phyloP scores from a whole-genome alignment of 257 asterid genomes.

The Gardenia jasminoides region DNA sequence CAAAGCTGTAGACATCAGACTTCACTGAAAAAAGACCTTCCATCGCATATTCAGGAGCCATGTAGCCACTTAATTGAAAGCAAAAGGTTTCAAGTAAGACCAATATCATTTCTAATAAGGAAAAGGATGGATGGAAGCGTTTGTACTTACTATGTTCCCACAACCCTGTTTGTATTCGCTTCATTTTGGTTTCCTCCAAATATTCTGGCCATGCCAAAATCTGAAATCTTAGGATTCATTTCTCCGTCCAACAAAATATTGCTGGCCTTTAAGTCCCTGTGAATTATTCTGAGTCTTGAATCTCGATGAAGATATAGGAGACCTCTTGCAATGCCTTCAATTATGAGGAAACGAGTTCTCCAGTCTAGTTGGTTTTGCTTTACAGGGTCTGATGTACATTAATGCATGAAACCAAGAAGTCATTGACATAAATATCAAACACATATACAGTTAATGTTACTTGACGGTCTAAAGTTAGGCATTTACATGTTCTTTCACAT shows the following conservation, averaged over 20 bases:
- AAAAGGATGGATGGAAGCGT: neutral
- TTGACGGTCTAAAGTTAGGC: neutral
- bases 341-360: conserved; percentile 58
- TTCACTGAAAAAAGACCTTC: conserved; percentile 83
- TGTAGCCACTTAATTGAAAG: conserved; percentile 60
- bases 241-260: conserved; percentile 81
- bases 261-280: conserved; percentile 82
- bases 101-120: neutral
- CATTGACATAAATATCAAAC: neutral
- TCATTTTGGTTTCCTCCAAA: conserved; percentile 81
- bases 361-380: conserved; percentile 58
- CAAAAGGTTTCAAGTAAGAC: conserved; percentile 3
- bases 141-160: conserved; percentile 78
- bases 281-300: conserved; percentile 83
- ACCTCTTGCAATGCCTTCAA: conserved; percentile 92
- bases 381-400: conserved; percentile 44
- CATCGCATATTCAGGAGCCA: conserved; percentile 99
- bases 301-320: conserved; percentile 85
- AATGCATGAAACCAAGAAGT: neutral
- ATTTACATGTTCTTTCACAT: neutral
- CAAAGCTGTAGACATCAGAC: conserved; percentile 90
- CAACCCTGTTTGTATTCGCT: conserved; percentile 77
- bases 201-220: conserved; percentile 93
- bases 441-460: neutral
- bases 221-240: conserved; percentile 92